Base-by-base conservation (phyloP, 805 yeast genomes). In the Suhomyces vadensis region DNA sequence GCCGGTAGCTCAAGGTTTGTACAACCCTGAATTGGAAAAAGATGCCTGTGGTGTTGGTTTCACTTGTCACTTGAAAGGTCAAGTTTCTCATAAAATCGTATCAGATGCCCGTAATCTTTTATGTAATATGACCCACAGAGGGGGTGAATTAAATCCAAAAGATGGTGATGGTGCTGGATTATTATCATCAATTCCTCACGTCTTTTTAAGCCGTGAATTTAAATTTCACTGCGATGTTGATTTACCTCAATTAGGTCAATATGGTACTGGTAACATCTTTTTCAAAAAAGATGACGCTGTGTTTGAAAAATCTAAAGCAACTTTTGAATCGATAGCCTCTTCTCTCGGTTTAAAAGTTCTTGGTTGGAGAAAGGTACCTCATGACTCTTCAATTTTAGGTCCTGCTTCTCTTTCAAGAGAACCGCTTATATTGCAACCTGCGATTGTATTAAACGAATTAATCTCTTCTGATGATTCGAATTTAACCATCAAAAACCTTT, bases 101-200 rank as follows among this genome's bases (percentile, higher is more conserved):
- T 82, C 95, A 33, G 98, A 94, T 71, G 96, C 96, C 33, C 75
- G 82, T 54, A 81, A 79, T 61, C 73, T 92, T 58, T 81, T 92
- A 43, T 91, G 98, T 73, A 92, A 94, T 71, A 94, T 92, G 99
- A 87, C 97, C 49, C 99, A 92, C 68, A 82, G 99, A 72, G 99
- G 99, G 63, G 98, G 98, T 31, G 97, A 91, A 48, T 95, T 96
- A 47, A 96, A 91, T 61, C 95, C 97, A 17, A 82, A 90, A 58
- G 97, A 92, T 64, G 99, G 99, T 68, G 99, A 92, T 64, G 99
- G 99, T 69, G 99, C 99, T 21, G 99, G 99, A 66, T 89, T 92
- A 49, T 81, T 92, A 80, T 81, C 94, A 40, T 85, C 96, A 23
- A 82, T 92, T 50, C 97, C 97, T 26, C 97, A 91, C 70, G 82